These are phyloP conservation scores for Fonsecaea nubica DNA, from an alignment of 2,329 filamentous ascomycete species.

Conservation along the genomic window DNA sequence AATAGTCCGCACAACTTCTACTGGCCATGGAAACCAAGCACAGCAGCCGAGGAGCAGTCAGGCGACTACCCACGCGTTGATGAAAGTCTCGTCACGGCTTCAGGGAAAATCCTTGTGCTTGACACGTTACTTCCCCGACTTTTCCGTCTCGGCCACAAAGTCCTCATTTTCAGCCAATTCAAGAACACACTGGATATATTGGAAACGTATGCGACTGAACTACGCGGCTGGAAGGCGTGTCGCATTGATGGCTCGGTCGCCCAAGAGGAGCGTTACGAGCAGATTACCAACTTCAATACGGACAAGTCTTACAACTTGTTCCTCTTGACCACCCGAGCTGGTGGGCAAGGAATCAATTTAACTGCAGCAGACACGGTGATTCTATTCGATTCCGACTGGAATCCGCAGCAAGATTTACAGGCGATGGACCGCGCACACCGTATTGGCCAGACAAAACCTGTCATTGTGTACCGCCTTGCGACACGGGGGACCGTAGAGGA, in stretches of 20 bases:
- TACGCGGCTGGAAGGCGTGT: conserved; percentile 80
- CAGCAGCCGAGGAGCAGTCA: conserved; percentile 66
- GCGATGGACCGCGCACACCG: conserved; percentile 94
- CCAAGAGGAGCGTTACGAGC: conserved; percentile 71
- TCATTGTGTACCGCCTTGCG: conserved; percentile 90
- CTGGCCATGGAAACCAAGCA: conserved; percentile 73
- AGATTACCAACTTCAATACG: conserved; percentile 76
- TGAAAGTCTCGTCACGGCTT: conserved; percentile 81
- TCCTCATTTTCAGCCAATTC: conserved; percentile 96
- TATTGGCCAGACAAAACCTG: conserved; percentile 90
- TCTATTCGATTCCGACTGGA: conserved; percentile 89
- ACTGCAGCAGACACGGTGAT: conserved; percentile 91
- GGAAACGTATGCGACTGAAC: conserved; percentile 79
- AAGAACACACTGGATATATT: conserved; percentile 91
- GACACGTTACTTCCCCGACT: conserved; percentile 82
- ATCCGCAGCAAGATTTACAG: conserved; percentile 95
- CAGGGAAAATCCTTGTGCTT: conserved; percentile 93
- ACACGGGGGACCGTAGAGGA: conserved; percentile 95
- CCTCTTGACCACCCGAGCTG: conserved; percentile 85
- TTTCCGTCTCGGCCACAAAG: conserved; percentile 78
- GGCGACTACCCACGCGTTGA: conserved; percentile 68
- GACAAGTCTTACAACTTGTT: conserved; percentile 75
- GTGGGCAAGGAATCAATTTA: conserved; percentile 94
- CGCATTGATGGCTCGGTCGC: conserved; percentile 89
- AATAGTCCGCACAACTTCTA: conserved; percentile 97